Evolutionary conservation across 805 yeast species (phyloP).

Genomic region (Ogataea pilisensis): DNA sequence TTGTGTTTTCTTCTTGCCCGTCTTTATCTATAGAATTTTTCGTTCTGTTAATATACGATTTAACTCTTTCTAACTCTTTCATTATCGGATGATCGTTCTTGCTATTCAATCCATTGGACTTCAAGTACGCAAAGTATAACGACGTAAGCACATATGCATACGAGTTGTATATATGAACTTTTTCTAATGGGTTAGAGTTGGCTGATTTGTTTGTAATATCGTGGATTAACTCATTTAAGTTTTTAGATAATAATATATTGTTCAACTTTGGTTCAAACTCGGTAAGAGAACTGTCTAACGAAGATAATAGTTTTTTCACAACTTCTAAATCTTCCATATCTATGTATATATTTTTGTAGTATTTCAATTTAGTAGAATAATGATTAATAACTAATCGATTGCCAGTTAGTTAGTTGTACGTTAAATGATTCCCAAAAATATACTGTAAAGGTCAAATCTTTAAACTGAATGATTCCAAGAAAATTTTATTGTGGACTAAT

Average conservation of each 20-base stretch:
- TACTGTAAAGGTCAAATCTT: too few relatives aligned
- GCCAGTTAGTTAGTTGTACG: too few relatives aligned
- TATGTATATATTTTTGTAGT: too few relatives aligned
- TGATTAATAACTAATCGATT: neutral
- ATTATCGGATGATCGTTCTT: constrained; percentile 59
- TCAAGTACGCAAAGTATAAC: constrained; percentile 53
- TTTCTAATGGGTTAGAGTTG: constrained; percentile 21
- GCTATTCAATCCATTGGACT: constrained; percentile 49
- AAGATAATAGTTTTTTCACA: constrained; percentile 35
- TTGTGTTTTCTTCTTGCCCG: constrained; percentile 20
- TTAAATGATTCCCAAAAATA: too few relatives aligned
- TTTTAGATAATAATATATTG: constrained; percentile 32
- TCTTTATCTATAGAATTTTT: constrained; percentile 35
- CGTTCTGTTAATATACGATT: constrained; percentile 59
- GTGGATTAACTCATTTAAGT: constrained; percentile 36
- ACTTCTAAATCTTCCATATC: constrained; percentile 42
- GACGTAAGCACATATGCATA: constrained; percentile 53
- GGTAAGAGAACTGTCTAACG: constrained; percentile 36
- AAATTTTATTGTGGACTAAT: too few relatives aligned
- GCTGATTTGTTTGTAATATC: constrained; percentile 1
- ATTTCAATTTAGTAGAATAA: neutral
- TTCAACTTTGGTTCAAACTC: constrained; percentile 33
- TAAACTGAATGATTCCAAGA: too few relatives aligned
- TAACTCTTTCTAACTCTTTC: constrained; percentile 63
- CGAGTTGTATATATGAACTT: constrained; percentile 31